Base-by-base conservation (phyloP, 1,284 basidiomycete species). In the Ceratobasidium sp. region DNA sequence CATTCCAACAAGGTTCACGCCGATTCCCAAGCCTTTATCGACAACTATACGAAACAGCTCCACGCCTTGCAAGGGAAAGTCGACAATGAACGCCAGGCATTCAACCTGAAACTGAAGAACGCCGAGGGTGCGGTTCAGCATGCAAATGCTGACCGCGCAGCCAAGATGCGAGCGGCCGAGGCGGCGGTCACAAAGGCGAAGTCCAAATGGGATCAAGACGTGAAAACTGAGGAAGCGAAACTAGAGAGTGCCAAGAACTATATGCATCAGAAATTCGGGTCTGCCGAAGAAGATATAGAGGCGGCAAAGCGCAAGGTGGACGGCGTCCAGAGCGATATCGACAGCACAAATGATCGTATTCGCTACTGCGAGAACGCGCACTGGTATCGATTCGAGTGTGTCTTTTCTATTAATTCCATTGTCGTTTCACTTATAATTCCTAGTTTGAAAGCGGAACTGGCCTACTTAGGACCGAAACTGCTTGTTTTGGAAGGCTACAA, bases 311-410 rank as follows among this genome's bases (percentile, higher is more conserved):
- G 32, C 1, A 39, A 57, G 8, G 55, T 57, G 16, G 32, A 57
- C 21, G 34, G 55, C 3, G 21, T 57, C 32, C 55, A 57, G 32
- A 39, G n/a, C 55, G 55, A 57, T 12, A 57, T 57, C 18, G 55
- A 57, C 18, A 39, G 55, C 18, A 39, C 34, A 21, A 18, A 36
- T 1, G 23, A 30, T 5, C 50, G 50, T 1, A 52, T 52, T 6
- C 2, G 50, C 14, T 52, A 52, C 26, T 52, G 50, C 50, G 23
- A 30, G 16, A 3, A 52, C 14, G 26, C 21, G 3, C 50, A 3
- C 5, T 52, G 50, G 50, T 52, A 52, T 52, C 50, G 50, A 52
- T 52, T 52, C 14, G 50, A 52, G 50, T 52, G 9, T 8, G 50
- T 30, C 6, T 4, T 1, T 52, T 52, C 4, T 4, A 23, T n/a